These are phyloP conservation scores for Tuber calosporum DNA, from an alignment of 495 filamentous ascomycete genomes.

Conservation along the genomic window DNA sequence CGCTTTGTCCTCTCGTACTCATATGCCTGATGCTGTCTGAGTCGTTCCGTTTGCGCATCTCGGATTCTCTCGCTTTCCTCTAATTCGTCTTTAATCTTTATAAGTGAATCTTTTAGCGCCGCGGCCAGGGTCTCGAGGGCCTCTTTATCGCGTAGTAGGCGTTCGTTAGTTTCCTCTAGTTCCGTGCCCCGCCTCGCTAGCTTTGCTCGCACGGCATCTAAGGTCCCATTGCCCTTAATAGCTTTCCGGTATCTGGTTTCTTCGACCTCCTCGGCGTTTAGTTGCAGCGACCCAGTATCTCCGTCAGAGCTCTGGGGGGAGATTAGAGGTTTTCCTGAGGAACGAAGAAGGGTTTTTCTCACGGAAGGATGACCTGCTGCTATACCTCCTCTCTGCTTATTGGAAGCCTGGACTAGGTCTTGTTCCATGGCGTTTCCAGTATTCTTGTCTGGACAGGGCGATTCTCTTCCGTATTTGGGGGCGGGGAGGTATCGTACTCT, in stretches of 20 bases:
- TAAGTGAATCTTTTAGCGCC: neutral
- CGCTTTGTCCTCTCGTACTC: slow-evolving; percentile 11
- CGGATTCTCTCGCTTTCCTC: neutral
- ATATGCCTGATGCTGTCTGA: slow-evolving; percentile 10
- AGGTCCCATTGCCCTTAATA: neutral
- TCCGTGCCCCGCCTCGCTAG: neutral
- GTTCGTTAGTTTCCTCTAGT: neutral
- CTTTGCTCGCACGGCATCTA: neutral
- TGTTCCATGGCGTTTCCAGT: neutral
- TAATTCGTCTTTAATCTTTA: neutral
- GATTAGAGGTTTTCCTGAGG: neutral
- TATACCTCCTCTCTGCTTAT: neutral
- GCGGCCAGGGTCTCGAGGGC: neutral
- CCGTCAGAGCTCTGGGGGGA: neutral
- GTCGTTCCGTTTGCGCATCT: slow-evolving; percentile 9
- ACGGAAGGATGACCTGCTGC: neutral
- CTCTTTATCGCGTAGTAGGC: neutral
- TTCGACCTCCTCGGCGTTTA: neutral
- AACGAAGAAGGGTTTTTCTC: neutral
- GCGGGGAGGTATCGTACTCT: neutral
- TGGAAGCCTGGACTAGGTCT: neutral
- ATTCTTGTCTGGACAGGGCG: neutral
- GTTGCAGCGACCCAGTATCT: neutral
- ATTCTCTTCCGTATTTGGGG: neutral
- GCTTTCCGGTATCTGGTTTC: neutral